Conservation (phyloP, 768 basidiomycete genomes). For the Suillus spraguei region DNA sequence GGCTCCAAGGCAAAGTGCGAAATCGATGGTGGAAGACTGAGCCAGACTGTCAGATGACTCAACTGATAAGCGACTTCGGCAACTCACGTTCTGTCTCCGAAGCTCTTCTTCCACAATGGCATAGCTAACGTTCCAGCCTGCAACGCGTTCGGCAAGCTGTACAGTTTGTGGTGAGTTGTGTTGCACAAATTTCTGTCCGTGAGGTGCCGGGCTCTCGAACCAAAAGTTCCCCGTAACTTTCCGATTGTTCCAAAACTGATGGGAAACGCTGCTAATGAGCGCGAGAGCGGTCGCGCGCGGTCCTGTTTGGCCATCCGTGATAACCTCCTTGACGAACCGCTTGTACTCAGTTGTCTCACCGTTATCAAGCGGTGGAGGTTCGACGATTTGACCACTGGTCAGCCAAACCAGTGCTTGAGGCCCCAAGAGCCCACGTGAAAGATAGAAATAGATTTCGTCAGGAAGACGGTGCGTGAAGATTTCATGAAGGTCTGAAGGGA, state of each 20-base stretch:
- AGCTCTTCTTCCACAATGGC: slow-evolving; percentile 90
- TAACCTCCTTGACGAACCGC: slow-evolving; percentile 93
- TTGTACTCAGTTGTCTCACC: slow-evolving; percentile 95
- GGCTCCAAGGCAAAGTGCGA: slow-evolving; percentile 91
- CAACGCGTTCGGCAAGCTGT: slow-evolving; percentile 85
- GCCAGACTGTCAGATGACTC: slow-evolving; percentile 19
- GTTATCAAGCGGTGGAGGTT: slow-evolving; percentile 89
- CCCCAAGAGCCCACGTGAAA: slow-evolving; percentile 87
- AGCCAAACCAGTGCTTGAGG: slow-evolving; percentile 96
- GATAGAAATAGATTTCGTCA: slow-evolving; percentile 95
- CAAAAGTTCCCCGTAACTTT: slow-evolving; percentile 76
- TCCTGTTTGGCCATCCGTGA: slow-evolving; percentile 93
- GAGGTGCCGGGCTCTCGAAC: slow-evolving; percentile 61
- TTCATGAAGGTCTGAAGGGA: slow-evolving; percentile 90
- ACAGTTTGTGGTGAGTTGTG: slow-evolving; percentile 81
- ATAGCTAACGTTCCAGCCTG: slow-evolving; percentile 89
- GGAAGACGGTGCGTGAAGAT: slow-evolving; percentile 94
- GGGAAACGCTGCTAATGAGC: slow-evolving; percentile 77
- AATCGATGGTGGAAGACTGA: slow-evolving; percentile 97
- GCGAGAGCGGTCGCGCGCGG: slow-evolving; percentile 92
- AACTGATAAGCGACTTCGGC: slow-evolving; percentile 24
- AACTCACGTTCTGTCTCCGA: slow-evolving; percentile 91
- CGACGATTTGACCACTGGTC: slow-evolving; percentile 81
- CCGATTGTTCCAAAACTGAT: slow-evolving; percentile 79
- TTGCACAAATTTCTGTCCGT: slow-evolving; percentile 57